Evolutionary conservation across 2,329 filamentous ascomycete genomes (phyloP).

Genomic region (Phyllosticta capitalensis): DNA sequence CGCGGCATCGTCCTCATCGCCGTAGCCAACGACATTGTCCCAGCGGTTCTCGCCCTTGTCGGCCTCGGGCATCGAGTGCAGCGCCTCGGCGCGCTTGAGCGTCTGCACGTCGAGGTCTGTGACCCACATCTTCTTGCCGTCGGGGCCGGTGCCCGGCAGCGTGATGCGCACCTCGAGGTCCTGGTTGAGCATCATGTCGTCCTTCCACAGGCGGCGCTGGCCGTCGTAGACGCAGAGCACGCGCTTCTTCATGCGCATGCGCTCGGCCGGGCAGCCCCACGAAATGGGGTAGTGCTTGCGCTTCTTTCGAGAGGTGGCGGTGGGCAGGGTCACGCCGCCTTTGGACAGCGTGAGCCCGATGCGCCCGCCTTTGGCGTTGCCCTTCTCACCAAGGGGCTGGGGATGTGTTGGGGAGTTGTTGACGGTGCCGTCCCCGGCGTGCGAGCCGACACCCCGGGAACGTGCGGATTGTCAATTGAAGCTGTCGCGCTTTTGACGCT

Average conservation of each 20-base stretch:
- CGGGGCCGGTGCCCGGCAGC: conserved; percentile 41
- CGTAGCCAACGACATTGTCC: conserved; percentile 46
- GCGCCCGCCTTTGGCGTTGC: conserved; percentile 8
- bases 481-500: conserved; percentile 36
- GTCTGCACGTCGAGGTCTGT: conserved; percentile 92
- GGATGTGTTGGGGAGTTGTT: conserved; percentile 1
- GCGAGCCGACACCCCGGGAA: conserved; percentile 35
- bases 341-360: conserved; percentile 66
- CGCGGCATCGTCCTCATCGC: not conserved
- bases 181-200: conserved; percentile 97
- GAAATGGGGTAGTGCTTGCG: conserved; percentile 86
- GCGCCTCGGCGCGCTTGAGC: conserved; percentile 74
- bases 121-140: conserved; percentile 56
- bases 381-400: conserved; percentile 7
- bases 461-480: conserved; percentile 39
- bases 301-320: conserved; percentile 63
- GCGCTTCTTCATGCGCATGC: conserved; percentile 98
- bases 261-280: conserved; percentile 85
- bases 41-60: conserved; percentile 81
- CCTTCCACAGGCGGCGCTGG: conserved; percentile 78
- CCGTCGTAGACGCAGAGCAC: conserved; percentile 91
- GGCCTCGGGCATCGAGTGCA: conserved; percentile 68
- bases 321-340: conserved; percentile 54
- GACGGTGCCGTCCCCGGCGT: conserved; percentile 29
- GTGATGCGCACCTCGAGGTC: conserved; percentile 88